Base-by-base conservation (phyloP, 2,329 filamentous ascomycete species). In the Sphaerulina populicola region DNA sequence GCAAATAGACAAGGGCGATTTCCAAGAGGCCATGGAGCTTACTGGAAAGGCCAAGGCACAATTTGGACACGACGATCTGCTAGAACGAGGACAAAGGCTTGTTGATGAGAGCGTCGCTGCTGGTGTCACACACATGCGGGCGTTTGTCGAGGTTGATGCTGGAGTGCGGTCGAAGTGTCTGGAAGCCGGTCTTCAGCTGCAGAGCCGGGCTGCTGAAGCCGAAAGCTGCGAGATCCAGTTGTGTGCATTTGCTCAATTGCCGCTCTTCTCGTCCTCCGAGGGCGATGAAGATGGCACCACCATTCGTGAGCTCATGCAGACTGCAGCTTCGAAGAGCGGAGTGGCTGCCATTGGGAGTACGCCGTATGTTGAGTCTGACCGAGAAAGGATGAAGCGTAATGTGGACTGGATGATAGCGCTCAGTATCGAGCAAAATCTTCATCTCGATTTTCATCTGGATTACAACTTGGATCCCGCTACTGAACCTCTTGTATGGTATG, bases 381-480 rank as follows among this genome's bases (percentile, higher is more conserved):
- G 69, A 15, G 65, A 68, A 8, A 73, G 72, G 6, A 73, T 75
- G 53, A 69, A 74, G 47, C 62, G 64, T 44, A 88, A 86, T 60
- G 77, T 86, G 14, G 69, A 76, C 14, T 87, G 80, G 79, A 79
- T 83, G 12, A 69, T 84, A 36, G 68, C 72, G 1, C 70, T 74
- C 21, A 80, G 81, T 1, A 62, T 81, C 35, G 55, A 68, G 18
- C 62, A 73, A 36, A 62, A 66, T 1, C 72, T 81, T 45, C 79
- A 85, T 62, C 66, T 88, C 4, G 84, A 88, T 60, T 80, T 87
- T 41, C 85, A 88, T 62, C 72, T 88, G 5, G 85, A 88, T 64
- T 87, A 88, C 64, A 81, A 81, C 51, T 69, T 87, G 2, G 75
- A 82, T 46, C 53, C 67, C 2, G 58, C 62, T 1, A 72, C 67